Evolutionary conservation across 768 basidiomycete genomes (phyloP).

Genomic region (Tephrocybe sp.): DNA sequence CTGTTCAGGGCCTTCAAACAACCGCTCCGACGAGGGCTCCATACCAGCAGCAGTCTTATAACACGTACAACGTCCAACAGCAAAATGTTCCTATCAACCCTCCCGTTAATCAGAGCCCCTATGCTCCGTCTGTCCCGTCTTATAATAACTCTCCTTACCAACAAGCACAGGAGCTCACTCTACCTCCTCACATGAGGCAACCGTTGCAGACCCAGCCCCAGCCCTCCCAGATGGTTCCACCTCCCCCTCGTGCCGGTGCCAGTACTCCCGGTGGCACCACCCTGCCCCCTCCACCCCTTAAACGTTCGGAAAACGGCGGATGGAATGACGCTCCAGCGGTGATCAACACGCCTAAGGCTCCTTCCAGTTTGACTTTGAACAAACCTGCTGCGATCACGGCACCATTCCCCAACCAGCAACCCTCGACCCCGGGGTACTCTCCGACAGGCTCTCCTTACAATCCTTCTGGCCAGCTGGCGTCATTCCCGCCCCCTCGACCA

Average conservation of each 20-base stretch:
- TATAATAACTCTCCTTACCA: slow-evolving; percentile 17
- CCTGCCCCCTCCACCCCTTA: slow-evolving; percentile 50
- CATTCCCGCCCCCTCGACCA: slow-evolving; percentile 62
- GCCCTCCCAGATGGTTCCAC: slow-evolving; percentile 35
- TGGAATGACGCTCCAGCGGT: slow-evolving; percentile 89
- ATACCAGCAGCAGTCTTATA: neutral
- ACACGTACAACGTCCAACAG: neutral
- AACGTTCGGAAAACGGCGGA: slow-evolving; percentile 68
- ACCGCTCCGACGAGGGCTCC: neutral
- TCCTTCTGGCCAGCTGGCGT: slow-evolving; percentile 40
- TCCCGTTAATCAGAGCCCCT: slow-evolving; percentile 22
- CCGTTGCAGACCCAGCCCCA: slow-evolving; percentile 31
- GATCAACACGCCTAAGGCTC: slow-evolving; percentile 45
- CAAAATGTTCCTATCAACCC: slow-evolving; percentile 22
- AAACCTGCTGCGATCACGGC: slow-evolving; percentile 78
- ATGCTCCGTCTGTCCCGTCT: slow-evolving; percentile 27
- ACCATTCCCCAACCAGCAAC: slow-evolving; percentile 76
- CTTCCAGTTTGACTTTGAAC: slow-evolving; percentile 41
- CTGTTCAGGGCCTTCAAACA: slow-evolving; percentile 12
- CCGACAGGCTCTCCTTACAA: slow-evolving; percentile 43
- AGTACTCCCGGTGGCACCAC: slow-evolving; percentile 23
- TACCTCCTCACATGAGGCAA: slow-evolving; percentile 39
- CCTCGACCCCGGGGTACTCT: slow-evolving; percentile 42
- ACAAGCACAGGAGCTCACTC: slow-evolving; percentile 26
- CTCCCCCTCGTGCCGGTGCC: slow-evolving; percentile 40